Conservation (phyloP, 176 grass and related monocot species). For the Paspalum notatum region DNA sequence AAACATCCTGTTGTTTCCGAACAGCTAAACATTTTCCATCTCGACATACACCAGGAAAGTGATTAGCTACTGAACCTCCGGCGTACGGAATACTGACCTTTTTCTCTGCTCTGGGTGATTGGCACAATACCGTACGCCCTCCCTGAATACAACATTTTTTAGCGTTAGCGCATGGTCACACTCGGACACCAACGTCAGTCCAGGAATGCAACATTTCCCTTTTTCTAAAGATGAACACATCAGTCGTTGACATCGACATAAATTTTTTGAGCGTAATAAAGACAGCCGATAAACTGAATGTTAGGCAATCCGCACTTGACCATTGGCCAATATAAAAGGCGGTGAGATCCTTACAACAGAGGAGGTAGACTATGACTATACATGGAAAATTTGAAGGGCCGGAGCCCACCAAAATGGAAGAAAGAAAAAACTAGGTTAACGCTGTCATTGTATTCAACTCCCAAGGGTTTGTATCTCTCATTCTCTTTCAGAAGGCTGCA, state of each 20-base stretch:
- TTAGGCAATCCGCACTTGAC: background rate
- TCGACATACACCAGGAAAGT: background rate
- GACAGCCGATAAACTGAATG: background rate
- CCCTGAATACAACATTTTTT: background rate
- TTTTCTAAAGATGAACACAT: background rate
- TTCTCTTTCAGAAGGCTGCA: conserved; percentile 35
- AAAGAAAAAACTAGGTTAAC: background rate
- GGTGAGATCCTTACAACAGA: background rate
- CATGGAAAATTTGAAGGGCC: conserved; percentile 9
- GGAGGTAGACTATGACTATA: conserved; percentile 25
- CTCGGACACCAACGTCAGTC: background rate
- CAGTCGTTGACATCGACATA: background rate
- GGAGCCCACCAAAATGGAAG: background rate
- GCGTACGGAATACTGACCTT: background rate
- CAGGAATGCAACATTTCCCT: background rate
- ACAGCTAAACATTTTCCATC: background rate
- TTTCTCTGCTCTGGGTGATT: too few species aligned
- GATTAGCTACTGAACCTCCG: background rate
- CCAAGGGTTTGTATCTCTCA: conserved; percentile 20
- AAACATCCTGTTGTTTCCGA: background rate
- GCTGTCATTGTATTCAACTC: conserved; percentile 16
- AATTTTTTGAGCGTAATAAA: conserved; percentile 7
- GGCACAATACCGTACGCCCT: background rate
- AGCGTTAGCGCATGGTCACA: background rate
- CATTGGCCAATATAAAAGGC: background rate